phyloP scores from a whole-genome alignment of 257 asterid species.

The Ehretia macrophylla region DNA sequence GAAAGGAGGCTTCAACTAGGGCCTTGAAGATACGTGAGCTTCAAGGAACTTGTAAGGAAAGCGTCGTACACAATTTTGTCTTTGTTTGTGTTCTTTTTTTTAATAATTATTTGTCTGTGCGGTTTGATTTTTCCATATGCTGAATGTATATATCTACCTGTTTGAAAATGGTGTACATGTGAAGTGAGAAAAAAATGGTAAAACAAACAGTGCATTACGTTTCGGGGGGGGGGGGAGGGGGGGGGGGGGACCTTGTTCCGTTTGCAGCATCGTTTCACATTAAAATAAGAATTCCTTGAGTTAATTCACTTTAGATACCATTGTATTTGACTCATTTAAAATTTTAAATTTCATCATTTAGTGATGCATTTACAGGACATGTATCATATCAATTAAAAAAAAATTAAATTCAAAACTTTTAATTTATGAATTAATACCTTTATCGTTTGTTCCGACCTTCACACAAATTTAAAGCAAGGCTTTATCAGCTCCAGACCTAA shows the following conservation, averaged over 20 bases:
- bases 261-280: no score
- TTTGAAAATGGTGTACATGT: conserved; percentile 13
- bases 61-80: conserved; percentile 27
- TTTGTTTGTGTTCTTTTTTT: background rate
- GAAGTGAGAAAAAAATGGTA: conserved; percentile 13
- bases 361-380: no score
- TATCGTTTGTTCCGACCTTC: no score
- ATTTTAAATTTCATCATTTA: no score
- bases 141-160: conserved; percentile 2
- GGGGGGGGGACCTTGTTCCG: no score
- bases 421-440: no score
- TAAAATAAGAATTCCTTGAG: background rate
- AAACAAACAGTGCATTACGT: no score
- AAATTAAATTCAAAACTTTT: background rate
- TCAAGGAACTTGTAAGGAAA: conserved; percentile 49
- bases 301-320: no score
- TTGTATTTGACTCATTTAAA: no score
- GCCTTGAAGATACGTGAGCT: conserved; percentile 21
- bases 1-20: conserved; percentile 10
- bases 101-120: background rate
- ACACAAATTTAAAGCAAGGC: no score
- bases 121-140: conserved; percentile 4
- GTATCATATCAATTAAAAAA: no score
- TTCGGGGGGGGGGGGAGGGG: no score
- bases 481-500: conserved; percentile 10